These are phyloP conservation scores for Penicillium pulvis DNA, from an alignment of 495 filamentous ascomycete species.

Conservation along the genomic window DNA sequence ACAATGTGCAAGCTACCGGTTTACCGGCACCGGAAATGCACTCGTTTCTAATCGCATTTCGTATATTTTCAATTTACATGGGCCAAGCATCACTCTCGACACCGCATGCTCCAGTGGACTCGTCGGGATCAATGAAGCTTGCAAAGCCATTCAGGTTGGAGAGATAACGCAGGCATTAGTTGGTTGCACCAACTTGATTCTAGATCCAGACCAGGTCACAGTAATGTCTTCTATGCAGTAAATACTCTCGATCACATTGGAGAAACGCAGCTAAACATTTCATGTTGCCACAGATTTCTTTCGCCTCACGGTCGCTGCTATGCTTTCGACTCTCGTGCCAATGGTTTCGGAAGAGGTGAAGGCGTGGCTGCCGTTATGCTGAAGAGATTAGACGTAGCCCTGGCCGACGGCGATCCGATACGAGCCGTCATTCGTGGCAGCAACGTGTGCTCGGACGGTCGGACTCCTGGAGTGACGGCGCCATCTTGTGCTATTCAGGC, in stretches of 20 bases:
- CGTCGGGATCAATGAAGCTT: slow-evolving; percentile 44
- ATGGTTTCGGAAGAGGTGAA: slow-evolving; percentile 42
- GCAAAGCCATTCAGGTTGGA: slow-evolving; percentile 37
- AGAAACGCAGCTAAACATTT: no score
- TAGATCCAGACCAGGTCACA: slow-evolving; percentile 15
- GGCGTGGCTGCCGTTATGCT: slow-evolving; percentile 32
- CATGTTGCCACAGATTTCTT: no score
- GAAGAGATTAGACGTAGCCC: slow-evolving; percentile 25
- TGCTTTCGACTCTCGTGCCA: slow-evolving; percentile 31
- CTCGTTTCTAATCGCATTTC: slow-evolving; percentile 53
- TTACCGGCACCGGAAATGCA: slow-evolving; percentile 21
- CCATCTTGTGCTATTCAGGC: background rate
- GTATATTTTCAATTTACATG: slow-evolving; percentile 51
- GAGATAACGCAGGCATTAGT: slow-evolving; percentile 34
- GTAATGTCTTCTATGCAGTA: background rate
- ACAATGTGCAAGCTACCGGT: no score
- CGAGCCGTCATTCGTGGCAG: slow-evolving; percentile 13
- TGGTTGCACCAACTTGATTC: slow-evolving; percentile 18
- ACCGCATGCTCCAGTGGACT: slow-evolving; percentile 54
- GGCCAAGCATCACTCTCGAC: slow-evolving; percentile 37
- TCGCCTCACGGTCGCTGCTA: slow-evolving; percentile 19
- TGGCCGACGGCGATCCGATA: slow-evolving; percentile 14
- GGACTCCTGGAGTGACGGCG: slow-evolving; percentile 11
- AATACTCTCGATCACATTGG: no score
- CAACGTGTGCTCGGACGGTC: slow-evolving; percentile 26